phyloP scores from a whole-genome alignment of 2,329 filamentous ascomycete species.

The Emergomyces orientalis region DNA sequence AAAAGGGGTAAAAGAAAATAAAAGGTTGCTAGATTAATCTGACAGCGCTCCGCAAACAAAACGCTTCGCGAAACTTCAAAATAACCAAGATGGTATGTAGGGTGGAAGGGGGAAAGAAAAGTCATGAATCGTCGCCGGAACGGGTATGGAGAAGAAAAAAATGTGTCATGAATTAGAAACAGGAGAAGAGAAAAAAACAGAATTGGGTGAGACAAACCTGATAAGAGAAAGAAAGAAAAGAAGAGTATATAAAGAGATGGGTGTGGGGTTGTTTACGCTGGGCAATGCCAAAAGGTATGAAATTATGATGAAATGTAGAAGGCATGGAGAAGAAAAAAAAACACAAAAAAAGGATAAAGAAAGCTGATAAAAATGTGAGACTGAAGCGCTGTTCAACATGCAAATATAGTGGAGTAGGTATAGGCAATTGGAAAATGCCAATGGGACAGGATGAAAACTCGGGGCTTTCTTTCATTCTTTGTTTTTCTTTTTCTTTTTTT shows the following conservation, averaged over 20 bases:
- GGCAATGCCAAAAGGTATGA: slow-evolving; percentile 4
- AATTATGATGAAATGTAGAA: background rate
- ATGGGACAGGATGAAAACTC: background rate
- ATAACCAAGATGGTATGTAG: background rate
- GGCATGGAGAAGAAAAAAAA: background rate
- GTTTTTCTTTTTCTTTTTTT: background rate
- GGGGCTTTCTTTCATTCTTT: background rate
- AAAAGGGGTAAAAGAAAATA: background rate
- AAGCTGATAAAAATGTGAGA: background rate
- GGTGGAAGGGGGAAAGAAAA: slow-evolving; percentile 9
- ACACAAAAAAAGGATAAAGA: background rate
- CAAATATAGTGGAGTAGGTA: slow-evolving; percentile 14
- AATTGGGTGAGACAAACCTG: background rate
- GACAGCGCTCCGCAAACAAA: background rate
- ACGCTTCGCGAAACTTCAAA: background rate
- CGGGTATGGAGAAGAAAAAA: background rate
- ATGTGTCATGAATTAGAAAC: background rate
- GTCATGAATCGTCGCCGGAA: slow-evolving; percentile 6
- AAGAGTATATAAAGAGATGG: slow-evolving; percentile 4
- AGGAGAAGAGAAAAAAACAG: slow-evolving; percentile 1
- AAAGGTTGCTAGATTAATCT: background rate
- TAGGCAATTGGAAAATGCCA: slow-evolving; percentile 17
- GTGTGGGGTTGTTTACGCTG: slow-evolving; percentile 6
- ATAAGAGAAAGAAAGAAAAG: slow-evolving; percentile 1
- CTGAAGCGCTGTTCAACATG: slow-evolving; percentile 4